Percentiles rank a stretch among this genome's conserved stretches.
These are phyloP conservation scores for Rostrohypoxylon terebratum DNA, from an alignment of 495 filamentous ascomycete genomes.

Conservation along the genomic window DNA sequence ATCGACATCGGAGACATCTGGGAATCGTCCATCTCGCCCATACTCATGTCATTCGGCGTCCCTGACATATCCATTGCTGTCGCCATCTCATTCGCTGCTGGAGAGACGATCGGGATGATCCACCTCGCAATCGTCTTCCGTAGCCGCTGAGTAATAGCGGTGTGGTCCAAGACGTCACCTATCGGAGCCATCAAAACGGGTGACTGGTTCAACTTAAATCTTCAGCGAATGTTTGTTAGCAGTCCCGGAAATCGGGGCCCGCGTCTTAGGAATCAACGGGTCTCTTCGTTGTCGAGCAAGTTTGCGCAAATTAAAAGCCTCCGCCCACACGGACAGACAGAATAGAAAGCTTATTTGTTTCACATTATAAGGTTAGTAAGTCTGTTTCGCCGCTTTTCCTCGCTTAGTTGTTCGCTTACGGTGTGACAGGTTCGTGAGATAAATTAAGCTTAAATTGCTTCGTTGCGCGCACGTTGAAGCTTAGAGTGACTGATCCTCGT, in stretches of 20 bases:
- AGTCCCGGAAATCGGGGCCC: neutral
- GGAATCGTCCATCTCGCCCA: slow-evolving; percentile 35
- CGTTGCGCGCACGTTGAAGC: neutral
- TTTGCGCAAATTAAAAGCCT: slow-evolving; percentile 33
- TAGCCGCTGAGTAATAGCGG: neutral
- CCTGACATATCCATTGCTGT: slow-evolving; percentile 27
- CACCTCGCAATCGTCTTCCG: neutral
- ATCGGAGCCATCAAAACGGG: neutral
- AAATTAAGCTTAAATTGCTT: slow-evolving; percentile 29
- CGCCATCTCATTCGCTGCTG: neutral
- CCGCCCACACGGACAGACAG: neutral
- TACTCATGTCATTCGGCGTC: slow-evolving; percentile 26
- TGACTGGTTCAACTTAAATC: slow-evolving; percentile 8
- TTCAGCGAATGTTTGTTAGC: neutral
- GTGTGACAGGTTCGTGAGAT: slow-evolving; percentile 4
- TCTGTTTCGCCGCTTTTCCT: neutral
- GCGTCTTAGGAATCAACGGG: slow-evolving; percentile 1
- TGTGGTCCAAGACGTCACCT: neutral
- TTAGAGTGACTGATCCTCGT: neutral
- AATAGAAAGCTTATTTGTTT: neutral
- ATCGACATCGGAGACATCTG: slow-evolving; percentile 46
- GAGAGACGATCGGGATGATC: neutral
- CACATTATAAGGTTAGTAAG: neutral
- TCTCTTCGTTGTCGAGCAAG: slow-evolving; percentile 6
- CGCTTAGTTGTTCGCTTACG: neutral